Base-by-base conservation (phyloP, 495 filamentous ascomycete species). In the Daldinia loculata region DNA sequence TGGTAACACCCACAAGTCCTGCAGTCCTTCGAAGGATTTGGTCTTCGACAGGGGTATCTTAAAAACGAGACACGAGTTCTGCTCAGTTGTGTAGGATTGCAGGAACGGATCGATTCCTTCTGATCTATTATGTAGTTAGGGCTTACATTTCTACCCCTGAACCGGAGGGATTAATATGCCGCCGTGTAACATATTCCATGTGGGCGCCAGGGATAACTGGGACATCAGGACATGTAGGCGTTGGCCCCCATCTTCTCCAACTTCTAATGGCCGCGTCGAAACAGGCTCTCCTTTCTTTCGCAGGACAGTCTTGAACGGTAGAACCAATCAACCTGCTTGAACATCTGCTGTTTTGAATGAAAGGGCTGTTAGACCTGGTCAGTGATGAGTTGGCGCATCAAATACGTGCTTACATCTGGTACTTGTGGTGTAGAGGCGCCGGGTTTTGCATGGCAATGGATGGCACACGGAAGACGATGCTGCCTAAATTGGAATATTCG, bases 81-180 rank as follows among this genome's bases (percentile, higher is more conserved):
- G 43, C 4, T 22, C 43, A 48, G 34, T 60, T 63, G 70, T 57
- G 70, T 69, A 57, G 65, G 61, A 72, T 57, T 63, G 64, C 69
- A 72, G 63, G 69, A 60, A 72, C 70, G 70, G 70, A 65, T 69
- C 52, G 66, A 53, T 68, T 69, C 69, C 70, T 68, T 69, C 56
- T 72, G 65, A 72, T 69, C 70, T 27, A 53, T 30, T 53, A 29
- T 53, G 50, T 53, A 53, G 50, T 38, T 73, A 74, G 75, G 61
- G 75, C 75, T 77, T 77, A 77, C 70, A 58, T 66, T 38, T 52
- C 3, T n/a, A 51, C 48, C 65, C 75, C 75, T 66, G 69, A 70
- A 38, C 66, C 74, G 74, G 75, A 71, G 68, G 27, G 75, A 77
- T 74, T 70, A 70, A 76, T 66, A 70, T 72, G 69, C 75, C 75